phyloP scores from a whole-genome alignment of 1,284 basidiomycete species.

The Cryptococcus jaspeensis region DNA sequence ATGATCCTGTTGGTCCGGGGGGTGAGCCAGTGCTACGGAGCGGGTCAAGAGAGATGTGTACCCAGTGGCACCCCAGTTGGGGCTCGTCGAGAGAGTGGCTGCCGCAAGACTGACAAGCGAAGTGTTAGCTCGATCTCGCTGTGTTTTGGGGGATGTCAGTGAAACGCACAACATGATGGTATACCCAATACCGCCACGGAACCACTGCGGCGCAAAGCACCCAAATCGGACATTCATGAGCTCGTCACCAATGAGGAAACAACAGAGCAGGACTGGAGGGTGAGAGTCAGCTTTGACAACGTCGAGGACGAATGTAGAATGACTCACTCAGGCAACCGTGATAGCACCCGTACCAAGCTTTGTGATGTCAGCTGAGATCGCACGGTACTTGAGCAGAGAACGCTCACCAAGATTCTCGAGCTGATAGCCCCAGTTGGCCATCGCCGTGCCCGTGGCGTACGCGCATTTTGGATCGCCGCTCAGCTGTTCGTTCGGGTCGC shows the following conservation, averaged over 20 bases:
- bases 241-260: constrained; percentile 33
- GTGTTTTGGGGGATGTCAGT: background rate
- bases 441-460: constrained; percentile 28
- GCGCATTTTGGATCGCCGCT: constrained; percentile 22
- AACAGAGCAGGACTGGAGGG: constrained; percentile 22
- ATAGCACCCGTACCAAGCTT: constrained; percentile 35
- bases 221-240: constrained; percentile 33
- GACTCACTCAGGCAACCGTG: constrained; percentile 24
- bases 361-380: background rate
- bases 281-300: background rate
- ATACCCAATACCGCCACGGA: constrained; percentile 29
- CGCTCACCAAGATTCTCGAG: constrained; percentile 27
- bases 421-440: constrained; percentile 29
- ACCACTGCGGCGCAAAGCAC: constrained; percentile 35
- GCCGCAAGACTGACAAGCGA: constrained; percentile 16
- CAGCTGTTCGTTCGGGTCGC: background rate
- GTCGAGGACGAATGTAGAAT: background rate
- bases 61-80: constrained; percentile 26
- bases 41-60: constrained; percentile 3
- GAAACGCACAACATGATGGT: constrained; percentile 36
- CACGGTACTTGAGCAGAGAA: background rate
- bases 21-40: background rate
- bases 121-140: background rate
- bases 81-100: constrained; percentile 25
- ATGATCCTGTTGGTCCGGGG: constrained; percentile 6